Evolutionary conservation across 306 rosid species (phyloP), one percentile per base, ranked within the genome.

Genomic region (Lupinus albus): DNA sequence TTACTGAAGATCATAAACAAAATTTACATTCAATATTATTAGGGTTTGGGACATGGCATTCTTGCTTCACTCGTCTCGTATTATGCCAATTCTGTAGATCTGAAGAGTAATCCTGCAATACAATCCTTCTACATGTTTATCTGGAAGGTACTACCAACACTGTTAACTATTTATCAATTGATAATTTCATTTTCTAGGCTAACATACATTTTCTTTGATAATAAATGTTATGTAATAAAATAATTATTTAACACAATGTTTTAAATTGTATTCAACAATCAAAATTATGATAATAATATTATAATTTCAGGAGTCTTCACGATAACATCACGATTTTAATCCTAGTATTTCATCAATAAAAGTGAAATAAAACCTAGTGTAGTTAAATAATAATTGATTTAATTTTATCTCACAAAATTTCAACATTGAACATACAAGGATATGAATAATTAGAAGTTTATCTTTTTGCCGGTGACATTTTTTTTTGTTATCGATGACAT

Each of bases 1-100:
- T 4, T 11, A 38, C 7, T 6, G 41, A 42, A 41, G 25, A 20
- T 20, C 25, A 20, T 20, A 20, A 20, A 20, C 25, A 5, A 33
- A 5, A 49, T 15, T 75, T 15, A 56, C 1, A 51, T 70, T 78
- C 44, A 9, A 63, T 78, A 68, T 30, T 30, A 44, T 64, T 71
- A 87, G 94, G 78, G 82, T 67, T 17, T 77, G 65, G 90, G 90
- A 67, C 94, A 85, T 68, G 61, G 57, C 39, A 52, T 70, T 61
- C 75, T 84, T 71, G 94, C 85, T 60, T 68, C 46, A 10, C 8
- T 83, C 15, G 90, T 87, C 16, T 87, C 90, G 90, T 8, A 8
- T 38, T 11, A 8, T 8, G 42, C 42, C 42, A 38, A 38, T 7
- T 38, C 42, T 6, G 11, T 38, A 38, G 42, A 38, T 38, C 1